Base-by-base conservation (phyloP, 768 basidiomycete species). In the Omphalotus guepiniiformis region DNA sequence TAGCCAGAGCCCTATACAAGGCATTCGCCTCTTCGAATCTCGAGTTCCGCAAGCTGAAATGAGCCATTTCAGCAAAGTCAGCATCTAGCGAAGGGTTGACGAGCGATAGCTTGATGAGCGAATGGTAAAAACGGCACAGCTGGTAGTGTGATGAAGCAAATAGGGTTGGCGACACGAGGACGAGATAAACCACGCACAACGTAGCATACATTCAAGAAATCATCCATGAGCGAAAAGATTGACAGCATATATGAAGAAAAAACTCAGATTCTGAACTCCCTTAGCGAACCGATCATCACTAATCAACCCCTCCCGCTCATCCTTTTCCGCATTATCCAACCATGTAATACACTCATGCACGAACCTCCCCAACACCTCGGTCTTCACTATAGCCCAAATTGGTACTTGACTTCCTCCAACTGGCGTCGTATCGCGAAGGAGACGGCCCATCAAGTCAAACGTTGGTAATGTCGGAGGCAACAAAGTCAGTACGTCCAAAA, bases 41-140 rank as follows among this genome's bases (percentile, higher is more conserved):
- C 9, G 88, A 75, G 55, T 87, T 73, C 30, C 79, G 76, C 39
- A 91, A 71, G 36, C 80, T 79, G 55, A 91, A 91, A 59, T 88
- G 83, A 4, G 76, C 74, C 76, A 91, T 88, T 66, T 88, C 88
- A 4, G 83, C 75, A 0, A 82, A 77, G 58, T 91, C 86, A 6
- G 74, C 73, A 47, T 88, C 86, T n/a, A 70, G 71, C 6, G 65
- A 59, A 2, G 78, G 72, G 55, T 87, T 84, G 47, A 88, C 74
- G 57, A 89, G 76, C 40, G 65, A 65, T 6, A 79, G 69, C 58
- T 83, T 85, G 67, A 88, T 75, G 39, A 91, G 71, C 0, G 85
- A 82, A 50, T 68, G 67, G 60, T 82, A 90, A 63, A 90, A 90
- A 9, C 88, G 82, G 62, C 85, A 89, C 26, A 89, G 71, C 86